These are phyloP conservation scores for Monascus ruber DNA, from an alignment of 2,329 filamentous ascomycete species.

Conservation along the genomic window DNA sequence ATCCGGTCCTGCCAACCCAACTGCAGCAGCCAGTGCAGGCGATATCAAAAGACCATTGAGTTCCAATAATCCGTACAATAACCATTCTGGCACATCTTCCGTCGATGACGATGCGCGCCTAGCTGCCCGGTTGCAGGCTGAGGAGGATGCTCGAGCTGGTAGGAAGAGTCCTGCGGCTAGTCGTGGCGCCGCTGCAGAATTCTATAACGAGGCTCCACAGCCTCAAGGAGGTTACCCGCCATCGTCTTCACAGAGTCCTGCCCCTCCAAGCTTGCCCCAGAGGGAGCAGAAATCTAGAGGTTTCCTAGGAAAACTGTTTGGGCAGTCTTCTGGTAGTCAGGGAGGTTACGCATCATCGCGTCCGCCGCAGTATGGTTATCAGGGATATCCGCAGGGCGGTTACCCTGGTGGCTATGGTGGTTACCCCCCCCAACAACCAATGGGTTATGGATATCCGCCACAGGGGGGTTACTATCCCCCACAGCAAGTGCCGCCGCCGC, in stretches of 20 bases:
- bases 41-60: slow-evolving; percentile 40
- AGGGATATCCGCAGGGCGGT: slow-evolving; percentile 7
- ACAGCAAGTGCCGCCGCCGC: slow-evolving; percentile 33
- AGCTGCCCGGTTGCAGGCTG: slow-evolving; percentile 67
- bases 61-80: slow-evolving; percentile 63
- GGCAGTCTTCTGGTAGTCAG: slow-evolving; percentile 28
- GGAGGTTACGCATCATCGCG: slow-evolving; percentile 8
- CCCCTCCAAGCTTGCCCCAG: slow-evolving; percentile 2
- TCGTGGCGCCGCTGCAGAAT: slow-evolving; percentile 34
- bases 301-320: slow-evolving; percentile 43
- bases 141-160: slow-evolving; percentile 58
- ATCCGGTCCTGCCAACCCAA: slow-evolving; percentile 33
- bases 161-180: slow-evolving; percentile 6
- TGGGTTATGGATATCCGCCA: slow-evolving; percentile 26
- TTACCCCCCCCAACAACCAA: slow-evolving; percentile 16
- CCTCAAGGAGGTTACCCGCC: slow-evolving; percentile 4
- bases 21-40: slow-evolving; percentile 20
- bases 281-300: slow-evolving; percentile 27
- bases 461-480: slow-evolving; percentile 27
- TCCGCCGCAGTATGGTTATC: slow-evolving; percentile 11
- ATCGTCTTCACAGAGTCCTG: neutral
- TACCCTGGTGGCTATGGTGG: slow-evolving; percentile 19
- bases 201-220: slow-evolving; percentile 28
- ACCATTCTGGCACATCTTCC: slow-evolving; percentile 12
- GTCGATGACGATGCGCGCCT: slow-evolving; percentile 59